These are phyloP conservation scores for Ogataea minuta DNA, from an alignment of 805 yeast species.

Conservation along the genomic window DNA sequence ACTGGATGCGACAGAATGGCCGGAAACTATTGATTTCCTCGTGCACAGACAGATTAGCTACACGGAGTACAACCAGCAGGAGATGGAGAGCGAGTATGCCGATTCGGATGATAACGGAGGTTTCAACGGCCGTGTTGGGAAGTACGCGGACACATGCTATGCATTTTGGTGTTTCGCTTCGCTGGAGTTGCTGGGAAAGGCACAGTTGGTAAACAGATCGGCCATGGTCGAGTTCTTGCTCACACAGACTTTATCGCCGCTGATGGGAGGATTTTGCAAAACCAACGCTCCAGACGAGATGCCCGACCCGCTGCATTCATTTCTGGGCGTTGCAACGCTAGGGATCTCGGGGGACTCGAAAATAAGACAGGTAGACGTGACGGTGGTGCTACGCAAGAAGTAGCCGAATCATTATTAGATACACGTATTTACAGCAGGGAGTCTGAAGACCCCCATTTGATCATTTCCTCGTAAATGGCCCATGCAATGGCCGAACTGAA, in stretches of 20 bases:
- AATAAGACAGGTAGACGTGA: conserved; percentile 17
- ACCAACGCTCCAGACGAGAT: conserved; percentile 47
- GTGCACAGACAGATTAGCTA: conserved; percentile 59
- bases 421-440: conserved; percentile 5
- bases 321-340: conserved; percentile 56
- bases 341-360: conserved; percentile 32
- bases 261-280: conserved; percentile 79
- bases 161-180: conserved; percentile 78
- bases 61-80: conserved; percentile 30
- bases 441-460: conserved; percentile 36
- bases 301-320: conserved; percentile 73
- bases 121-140: conserved; percentile 83
- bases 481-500: conserved; percentile 93
- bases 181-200: conserved; percentile 40
- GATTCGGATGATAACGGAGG: conserved; percentile 66
- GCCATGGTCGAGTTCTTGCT: conserved; percentile 46
- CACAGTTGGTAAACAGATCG: conserved; percentile 35
- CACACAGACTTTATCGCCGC: conserved; percentile 52
- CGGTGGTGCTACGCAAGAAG: conserved; percentile 22
- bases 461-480: conserved; percentile 92
- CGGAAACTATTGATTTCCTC: conserved; percentile 54
- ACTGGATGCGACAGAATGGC: conserved; percentile 31
- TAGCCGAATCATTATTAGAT: neutral
- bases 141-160: conserved; percentile 83
- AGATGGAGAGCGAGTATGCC: conserved; percentile 30